Evolutionary conservation across 345 rosid species (phyloP).

Genomic region (Salix koriyanagi): DNA sequence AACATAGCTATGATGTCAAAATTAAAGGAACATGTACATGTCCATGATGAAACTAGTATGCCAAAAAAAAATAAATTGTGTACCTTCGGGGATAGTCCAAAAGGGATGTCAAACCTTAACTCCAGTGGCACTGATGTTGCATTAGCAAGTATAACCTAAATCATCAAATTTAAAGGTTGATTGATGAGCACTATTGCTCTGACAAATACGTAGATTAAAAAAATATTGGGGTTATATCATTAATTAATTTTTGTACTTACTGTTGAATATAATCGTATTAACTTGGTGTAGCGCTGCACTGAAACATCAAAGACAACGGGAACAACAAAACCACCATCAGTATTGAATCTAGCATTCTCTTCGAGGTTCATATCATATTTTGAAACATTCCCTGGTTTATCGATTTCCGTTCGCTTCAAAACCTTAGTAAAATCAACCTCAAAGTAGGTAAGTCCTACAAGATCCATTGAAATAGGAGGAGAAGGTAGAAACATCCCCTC

Average conservation of each 20-base stretch:
- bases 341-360: constrained; percentile 33
- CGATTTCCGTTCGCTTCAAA: constrained; percentile 21
- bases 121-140: constrained; percentile 75
- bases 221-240: neutral
- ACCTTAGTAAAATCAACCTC: constrained; percentile 84
- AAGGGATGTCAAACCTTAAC: constrained; percentile 91
- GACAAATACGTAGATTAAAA: neutral
- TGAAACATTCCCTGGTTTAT: constrained; percentile 22
- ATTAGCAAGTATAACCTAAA: constrained; percentile 76
- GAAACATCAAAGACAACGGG: constrained; percentile 95
- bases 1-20: constrained; percentile 5
- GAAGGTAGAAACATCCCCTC: constrained; percentile 78
- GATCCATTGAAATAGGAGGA: constrained; percentile 82
- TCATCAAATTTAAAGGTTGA: constrained; percentile 21
- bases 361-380: constrained; percentile 28
- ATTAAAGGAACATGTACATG: neutral
- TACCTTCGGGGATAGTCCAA: constrained; percentile 93
- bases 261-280: constrained; percentile 79
- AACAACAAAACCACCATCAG: constrained; percentile 55
- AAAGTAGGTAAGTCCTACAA: constrained; percentile 73
- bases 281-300: constrained; percentile 73
- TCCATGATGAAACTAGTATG: constrained; percentile 1
- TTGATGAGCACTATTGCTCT: constrained; percentile 10
- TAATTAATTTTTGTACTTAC: constrained; percentile 38
- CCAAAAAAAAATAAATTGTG: neutral